Evolutionary conservation across 2,329 filamentous ascomycete species (phyloP), one percentile per base, ranked within the genome.

Genomic region (Alternaria hordeiaustralica): DNA sequence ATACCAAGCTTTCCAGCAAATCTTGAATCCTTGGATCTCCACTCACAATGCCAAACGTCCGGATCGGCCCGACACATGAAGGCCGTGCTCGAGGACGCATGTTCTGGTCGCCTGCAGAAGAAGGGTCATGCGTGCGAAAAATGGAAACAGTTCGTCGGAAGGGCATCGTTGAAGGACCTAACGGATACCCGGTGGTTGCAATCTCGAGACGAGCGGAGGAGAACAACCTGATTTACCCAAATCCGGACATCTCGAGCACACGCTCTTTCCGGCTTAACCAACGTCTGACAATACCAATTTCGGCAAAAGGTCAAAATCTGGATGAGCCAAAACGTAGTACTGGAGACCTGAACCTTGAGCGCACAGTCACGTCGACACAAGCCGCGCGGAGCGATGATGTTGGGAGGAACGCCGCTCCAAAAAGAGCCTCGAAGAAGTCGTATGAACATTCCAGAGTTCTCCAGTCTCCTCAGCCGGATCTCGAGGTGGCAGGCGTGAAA

Each of bases 101-200:
- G 36, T 67, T 79, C 41, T 79, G 75, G 75, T 64, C 79, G 6
- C 76, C 77, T 13, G 66, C 67, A n/a, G 67, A 71, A 49, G 66
- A 75, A 26, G 70, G 76, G 20, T 49, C 77, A 23, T 73, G 76
- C 2, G 66, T 64, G 12, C 67, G 67, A 49, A 73, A 73, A 23
- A 74, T 78, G 5, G 64, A 64, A 55, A 63, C 75, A 56, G 73
- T 71, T 5, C 69, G 75, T 65, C 74, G 78, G 15, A 78, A 77
- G 55, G 75, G 75, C 23, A 61, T 70, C 4, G 63, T 75, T 4
- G 78, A 79, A 55, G 74, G 73, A 4, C 75, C 78, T 47, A 78
- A 77, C 61, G 71, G 76, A 13, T 74, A 79, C 62, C 77, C 76
- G 3, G 64, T 79, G 9, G 74, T 79, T 12, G 62, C 79, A 3